Conservation (phyloP, 1,139 yeast genomes). For the Kurtzmaniella quercitrusa region DNA sequence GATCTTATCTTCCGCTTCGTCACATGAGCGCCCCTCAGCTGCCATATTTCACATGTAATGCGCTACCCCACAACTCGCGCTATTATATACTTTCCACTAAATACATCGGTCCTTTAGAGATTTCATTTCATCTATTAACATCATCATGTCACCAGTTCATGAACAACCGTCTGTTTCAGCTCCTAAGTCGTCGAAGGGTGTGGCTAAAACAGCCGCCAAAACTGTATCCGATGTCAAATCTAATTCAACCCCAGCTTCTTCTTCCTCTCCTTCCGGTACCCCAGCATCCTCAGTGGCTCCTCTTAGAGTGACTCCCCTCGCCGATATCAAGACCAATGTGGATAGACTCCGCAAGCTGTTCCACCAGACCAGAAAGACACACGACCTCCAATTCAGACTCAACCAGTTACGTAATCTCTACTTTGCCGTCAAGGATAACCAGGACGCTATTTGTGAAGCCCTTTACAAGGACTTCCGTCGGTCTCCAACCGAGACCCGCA, state of each 20-base stretch:
- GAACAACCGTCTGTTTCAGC: not conserved
- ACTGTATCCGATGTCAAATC: not conserved
- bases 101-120: not conserved
- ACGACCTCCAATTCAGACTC: slow-evolving; percentile 53
- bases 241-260: not conserved
- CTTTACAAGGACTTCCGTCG: slow-evolving; percentile 65
- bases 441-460: slow-evolving; percentile 53
- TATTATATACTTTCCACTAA: no score
- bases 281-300: slow-evolving; percentile 3
- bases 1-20: not conserved
- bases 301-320: slow-evolving; percentile 43
- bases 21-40: not conserved
- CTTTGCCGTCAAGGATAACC: slow-evolving; percentile 60
- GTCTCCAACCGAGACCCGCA: slow-evolving; percentile 53
- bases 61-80: not conserved
- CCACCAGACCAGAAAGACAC: slow-evolving; percentile 44
- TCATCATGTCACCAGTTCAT: not conserved
- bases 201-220: not conserved
- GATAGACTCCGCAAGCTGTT: slow-evolving; percentile 39
- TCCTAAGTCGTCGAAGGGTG: not conserved
- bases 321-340: slow-evolving; percentile 48
- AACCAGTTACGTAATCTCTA: slow-evolving; percentile 66
- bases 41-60: not conserved
- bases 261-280: not conserved
- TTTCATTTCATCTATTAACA: not conserved